Evolutionary conservation across 495 filamentous ascomycete genomes (phyloP), one percentile per base, ranked within the genome.

Genomic region (Aspergillus avenaceus): DNA sequence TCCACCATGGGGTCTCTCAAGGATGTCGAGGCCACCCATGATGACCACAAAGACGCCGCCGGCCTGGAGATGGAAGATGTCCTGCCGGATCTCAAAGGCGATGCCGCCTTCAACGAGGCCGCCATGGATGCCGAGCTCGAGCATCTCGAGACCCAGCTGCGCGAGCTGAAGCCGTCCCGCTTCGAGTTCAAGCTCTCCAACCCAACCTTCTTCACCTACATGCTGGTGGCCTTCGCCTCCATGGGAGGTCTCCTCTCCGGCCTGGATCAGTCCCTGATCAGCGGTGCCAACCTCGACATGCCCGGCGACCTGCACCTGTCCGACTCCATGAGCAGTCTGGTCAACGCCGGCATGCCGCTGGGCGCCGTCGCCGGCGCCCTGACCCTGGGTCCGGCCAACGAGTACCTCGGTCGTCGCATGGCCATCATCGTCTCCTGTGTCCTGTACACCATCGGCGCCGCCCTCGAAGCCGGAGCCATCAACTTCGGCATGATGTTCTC

Each of bases 161-260:
- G 56, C 22, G 40, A 51, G 6, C 8, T 66, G 22, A 69, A 65
- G 45, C 58, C 57, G 50, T 43, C 62, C n/a, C 52, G 56, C 32
- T 58, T 70, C 22, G 58, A 67, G 18, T 36, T 71, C 19, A 62
- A 53, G 2, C 40, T 69, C 25, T 50, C 61, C 31, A 73, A 72
- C 52, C 75, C 75, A 0, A 64, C 61, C 28, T 31, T 61, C 37
- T 84, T 82, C 55, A 83, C 79, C 27, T 83, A 72, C 59, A 57
- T 84, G 12, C 72, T 84, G 8, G 81, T 83, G n/a, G 79, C 69
- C 24, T 84, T 84, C 55, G 82, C 81, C 23, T 80, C 76, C 3
- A 79, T 83, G 75, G 80, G 80, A 48, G 82, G 81, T 58, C 50
- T 84, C 26, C 73, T 84, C 1, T 83, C 79, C 9, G 82, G 81